Percentiles rank a stretch among this genome's conserved stretches.
These are phyloP conservation scores for Chrysanthemum seticuspe DNA, from an alignment of 129 eudicot genomes.

Conservation along the genomic window DNA sequence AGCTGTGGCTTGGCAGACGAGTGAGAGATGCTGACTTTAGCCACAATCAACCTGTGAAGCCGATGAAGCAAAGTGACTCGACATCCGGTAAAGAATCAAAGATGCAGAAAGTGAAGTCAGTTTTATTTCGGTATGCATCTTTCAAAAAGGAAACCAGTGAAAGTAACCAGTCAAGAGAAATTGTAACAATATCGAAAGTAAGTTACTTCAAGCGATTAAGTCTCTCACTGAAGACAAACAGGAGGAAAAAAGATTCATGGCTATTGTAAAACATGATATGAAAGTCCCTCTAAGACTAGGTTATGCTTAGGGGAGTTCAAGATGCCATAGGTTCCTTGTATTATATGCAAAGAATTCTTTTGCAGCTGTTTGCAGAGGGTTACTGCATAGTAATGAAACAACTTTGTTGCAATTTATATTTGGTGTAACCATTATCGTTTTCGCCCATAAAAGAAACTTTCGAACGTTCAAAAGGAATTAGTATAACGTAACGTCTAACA, in stretches of 20 bases:
- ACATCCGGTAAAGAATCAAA: conserved; percentile 32
- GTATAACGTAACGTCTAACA: too few relatives aligned
- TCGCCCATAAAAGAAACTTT: too few relatives aligned
- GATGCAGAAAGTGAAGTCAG: conserved; percentile 56
- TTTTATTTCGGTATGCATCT: conserved; percentile 56
- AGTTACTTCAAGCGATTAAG: conserved; percentile 49
- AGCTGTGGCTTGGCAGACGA: conserved; percentile 18
- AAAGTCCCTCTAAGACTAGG: conserved; percentile 40
- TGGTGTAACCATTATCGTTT: too few relatives aligned
- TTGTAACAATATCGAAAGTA: conserved; percentile 28
- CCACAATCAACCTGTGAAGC: conserved; percentile 25
- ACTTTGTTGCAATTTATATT: too few relatives aligned
- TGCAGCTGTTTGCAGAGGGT: neutral
- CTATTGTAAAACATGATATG: conserved; percentile 36
- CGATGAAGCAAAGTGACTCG: conserved; percentile 23
- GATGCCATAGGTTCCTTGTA: conserved; percentile 22
- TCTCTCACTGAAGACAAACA: conserved; percentile 44
- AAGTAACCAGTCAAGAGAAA: conserved; percentile 29
- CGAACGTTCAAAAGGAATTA: too few relatives aligned
- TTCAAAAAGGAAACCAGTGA: conserved; percentile 46
- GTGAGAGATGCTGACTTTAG: too few relatives aligned
- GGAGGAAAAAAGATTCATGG: conserved; percentile 35
- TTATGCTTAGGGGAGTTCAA: conserved; percentile 36
- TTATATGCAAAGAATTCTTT: neutral
- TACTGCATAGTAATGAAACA: too few relatives aligned